Percentiles rank a stretch among this genome's conserved stretches.
Evolutionary conservation across 805 yeast genomes (phyloP).

Genomic region (Wickerhamiella nectarea): DNA sequence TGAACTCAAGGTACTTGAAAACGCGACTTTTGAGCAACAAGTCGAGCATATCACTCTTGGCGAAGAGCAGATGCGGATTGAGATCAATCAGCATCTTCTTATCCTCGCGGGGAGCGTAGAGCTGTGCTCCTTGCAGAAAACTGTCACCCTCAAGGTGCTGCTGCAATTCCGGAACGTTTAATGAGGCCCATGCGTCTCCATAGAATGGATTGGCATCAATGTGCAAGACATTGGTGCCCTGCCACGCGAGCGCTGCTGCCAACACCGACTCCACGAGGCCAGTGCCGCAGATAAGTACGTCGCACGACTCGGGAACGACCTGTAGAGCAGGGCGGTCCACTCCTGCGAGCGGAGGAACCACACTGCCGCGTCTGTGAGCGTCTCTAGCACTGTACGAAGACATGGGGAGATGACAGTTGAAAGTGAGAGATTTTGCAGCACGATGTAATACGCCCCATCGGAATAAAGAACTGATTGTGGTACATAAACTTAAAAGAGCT

Average conservation of each 20-base stretch:
- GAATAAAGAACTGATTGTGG: too few relatives aligned
- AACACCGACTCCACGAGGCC: slow-evolving; percentile 77
- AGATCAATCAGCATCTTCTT: slow-evolving; percentile 64
- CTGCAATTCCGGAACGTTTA: slow-evolving; percentile 74
- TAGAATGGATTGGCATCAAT: slow-evolving; percentile 74
- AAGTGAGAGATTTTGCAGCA: not conserved
- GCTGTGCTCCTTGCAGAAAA: slow-evolving; percentile 50
- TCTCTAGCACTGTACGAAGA: slow-evolving; percentile 30
- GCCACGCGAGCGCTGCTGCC: slow-evolving; percentile 95
- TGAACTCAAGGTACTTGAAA: slow-evolving; percentile 82
- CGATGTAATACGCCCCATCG: too few relatives aligned
- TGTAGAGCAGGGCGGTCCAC: slow-evolving; percentile 25
- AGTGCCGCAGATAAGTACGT: slow-evolving; percentile 84
- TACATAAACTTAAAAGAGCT: too few relatives aligned
- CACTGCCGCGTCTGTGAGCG: slow-evolving; percentile 27
- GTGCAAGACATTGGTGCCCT: slow-evolving; percentile 89
- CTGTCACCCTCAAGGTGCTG: slow-evolving; percentile 19
- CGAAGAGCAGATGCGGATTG: slow-evolving; percentile 76
- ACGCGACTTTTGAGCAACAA: slow-evolving; percentile 74
- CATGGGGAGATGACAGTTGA: slow-evolving; percentile 16
- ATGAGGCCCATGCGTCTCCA: slow-evolving; percentile 78
- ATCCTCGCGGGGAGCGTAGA: slow-evolving; percentile 54
- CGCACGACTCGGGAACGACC: slow-evolving; percentile 49
- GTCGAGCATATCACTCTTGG: slow-evolving; percentile 73
- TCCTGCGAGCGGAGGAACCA: slow-evolving; percentile 29